A percentile compares a stretch with the other conserved stretches of the same genome.
Conservation (phyloP, 768 basidiomycete species). For the Amanita jacksonii region DNA sequence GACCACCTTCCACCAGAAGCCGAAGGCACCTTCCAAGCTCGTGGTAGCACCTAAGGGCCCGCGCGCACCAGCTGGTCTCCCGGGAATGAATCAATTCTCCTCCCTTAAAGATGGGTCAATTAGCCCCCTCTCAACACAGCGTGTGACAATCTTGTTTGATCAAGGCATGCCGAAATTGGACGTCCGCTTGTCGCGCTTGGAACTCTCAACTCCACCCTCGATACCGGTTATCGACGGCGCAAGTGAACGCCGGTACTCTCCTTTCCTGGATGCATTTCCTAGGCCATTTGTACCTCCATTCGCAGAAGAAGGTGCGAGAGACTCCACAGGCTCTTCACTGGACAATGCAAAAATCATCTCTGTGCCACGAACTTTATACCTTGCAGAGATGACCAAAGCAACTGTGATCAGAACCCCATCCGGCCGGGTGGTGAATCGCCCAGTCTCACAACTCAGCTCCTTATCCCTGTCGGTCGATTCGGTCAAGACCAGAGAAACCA, state of each 20-base stretch:
- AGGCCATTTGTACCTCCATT: neutral
- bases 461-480: neutral
- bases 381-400: neutral
- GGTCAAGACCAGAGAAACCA: neutral
- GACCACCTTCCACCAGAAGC: constrained; percentile 27
- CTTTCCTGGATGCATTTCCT: neutral
- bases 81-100: constrained; percentile 17
- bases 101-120: constrained; percentile 12
- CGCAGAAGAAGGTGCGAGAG: neutral
- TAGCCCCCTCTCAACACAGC: constrained; percentile 16
- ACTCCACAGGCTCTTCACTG: neutral
- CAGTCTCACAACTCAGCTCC: neutral
- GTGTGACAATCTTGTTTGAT: constrained; percentile 41
- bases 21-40: constrained; percentile 14
- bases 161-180: constrained; percentile 40
- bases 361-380: neutral
- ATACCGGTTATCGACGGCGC: no score
- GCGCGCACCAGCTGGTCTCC: neutral
- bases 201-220: constrained; percentile 28
- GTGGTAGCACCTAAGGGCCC: no score
- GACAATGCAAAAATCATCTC: neutral
- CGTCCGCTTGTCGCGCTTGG: constrained; percentile 45
- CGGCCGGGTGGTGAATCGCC: neutral
- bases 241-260: neutral
- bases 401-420: constrained; percentile 1